phyloP scores from a whole-genome alignment of 352 stramenopile genomes.

The Poterioochromonas sp. region DNA sequence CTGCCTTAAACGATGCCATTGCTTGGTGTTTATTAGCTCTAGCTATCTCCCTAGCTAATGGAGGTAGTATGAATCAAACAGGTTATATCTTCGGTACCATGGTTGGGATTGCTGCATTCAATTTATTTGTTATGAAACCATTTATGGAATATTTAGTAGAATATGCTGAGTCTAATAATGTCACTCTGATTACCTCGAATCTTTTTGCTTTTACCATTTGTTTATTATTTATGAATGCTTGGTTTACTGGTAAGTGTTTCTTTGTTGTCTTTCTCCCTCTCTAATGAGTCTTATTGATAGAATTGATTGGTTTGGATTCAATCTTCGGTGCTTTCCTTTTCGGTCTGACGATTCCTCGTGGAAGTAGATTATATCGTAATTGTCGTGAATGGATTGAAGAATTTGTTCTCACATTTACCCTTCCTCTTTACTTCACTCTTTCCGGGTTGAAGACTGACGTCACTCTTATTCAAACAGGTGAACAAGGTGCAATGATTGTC shows the following conservation, averaged over 20 bases:
- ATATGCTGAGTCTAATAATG: not conserved
- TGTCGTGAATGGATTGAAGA: constrained; percentile 35
- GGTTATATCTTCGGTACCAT: constrained; percentile 30
- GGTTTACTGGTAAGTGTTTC: too few relatives aligned
- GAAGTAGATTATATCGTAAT: constrained; percentile 8
- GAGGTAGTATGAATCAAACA: constrained; percentile 9
- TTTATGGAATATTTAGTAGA: constrained; percentile 2
- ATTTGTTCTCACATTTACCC: constrained; percentile 24
- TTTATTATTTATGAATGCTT: constrained; percentile 12
- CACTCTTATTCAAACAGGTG: constrained; percentile 10
- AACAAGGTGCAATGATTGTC: not conserved
- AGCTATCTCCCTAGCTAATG: constrained; percentile 35
- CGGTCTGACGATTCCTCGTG: constrained; percentile 32
- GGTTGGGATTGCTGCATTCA: not conserved
- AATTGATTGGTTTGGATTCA: constrained; percentile 25
- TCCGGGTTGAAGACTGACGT: constrained; percentile 37
- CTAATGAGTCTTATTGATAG: too few relatives aligned
- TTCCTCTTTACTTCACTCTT: constrained; percentile 36
- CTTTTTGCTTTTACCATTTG: constrained; percentile 12
- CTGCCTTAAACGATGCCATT: constrained; percentile 37
- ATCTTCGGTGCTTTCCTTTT: constrained; percentile 39
- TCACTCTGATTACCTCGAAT: not conserved
- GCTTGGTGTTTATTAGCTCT: constrained; percentile 35
- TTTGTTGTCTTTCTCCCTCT: too few relatives aligned
- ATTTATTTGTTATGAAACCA: constrained; percentile 7